Base-by-base conservation (phyloP, 306 rosid genomes). In the Lotus japonicus region DNA sequence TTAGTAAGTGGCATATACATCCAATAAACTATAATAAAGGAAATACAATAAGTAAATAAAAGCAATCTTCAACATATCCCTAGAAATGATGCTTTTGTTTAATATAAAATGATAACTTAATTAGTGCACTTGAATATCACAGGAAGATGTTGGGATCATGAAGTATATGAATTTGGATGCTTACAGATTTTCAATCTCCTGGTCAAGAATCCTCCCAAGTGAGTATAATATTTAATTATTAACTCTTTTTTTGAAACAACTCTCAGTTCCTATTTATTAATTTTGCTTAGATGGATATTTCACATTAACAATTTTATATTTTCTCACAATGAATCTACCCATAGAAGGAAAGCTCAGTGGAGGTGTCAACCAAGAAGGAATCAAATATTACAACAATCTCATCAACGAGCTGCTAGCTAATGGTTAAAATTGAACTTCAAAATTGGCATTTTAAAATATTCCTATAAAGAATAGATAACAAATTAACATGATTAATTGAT, bases 181-280 rank as follows among this genome's bases (percentile, higher is more conserved):
- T 2, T 87, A 82, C 18, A 77, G 97, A 71, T 80, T 90, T 46
- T 90, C 97, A 13, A 82, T 87, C 28, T 77, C 92, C 1, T 90
- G 95, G 95, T 52, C 95, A 2, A 75, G 92, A 86, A 33, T 87
- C 33, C 79, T 87, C 10, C 88, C 95, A 58, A 80, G 92, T 87
- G 77, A 73, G 85, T 42, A 12, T 19, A 77, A 52, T 17, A 13
- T 61, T 9, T 3, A 0, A 13, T n/a, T 0, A 7, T 5, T 5
- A 1, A 6, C 4, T n/a, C n/a, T n/a, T n/a, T n/a, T n/a, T n/a
- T n/a, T n/a, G n/a, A n/a, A n/a, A n/a, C n/a, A n/a, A n/a, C n/a
- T 58, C 2, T 1, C 9, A 1, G 23, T 5, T 39, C 11, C 1
- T 7, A 23, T 53, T 36, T 19, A 10, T 44, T 52, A 15, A 33